Evolutionary conservation across 1,284 basidiomycete genomes (phyloP), one percentile per base, ranked within the genome.

Genomic region (Pyrrhoderma noxium): DNA sequence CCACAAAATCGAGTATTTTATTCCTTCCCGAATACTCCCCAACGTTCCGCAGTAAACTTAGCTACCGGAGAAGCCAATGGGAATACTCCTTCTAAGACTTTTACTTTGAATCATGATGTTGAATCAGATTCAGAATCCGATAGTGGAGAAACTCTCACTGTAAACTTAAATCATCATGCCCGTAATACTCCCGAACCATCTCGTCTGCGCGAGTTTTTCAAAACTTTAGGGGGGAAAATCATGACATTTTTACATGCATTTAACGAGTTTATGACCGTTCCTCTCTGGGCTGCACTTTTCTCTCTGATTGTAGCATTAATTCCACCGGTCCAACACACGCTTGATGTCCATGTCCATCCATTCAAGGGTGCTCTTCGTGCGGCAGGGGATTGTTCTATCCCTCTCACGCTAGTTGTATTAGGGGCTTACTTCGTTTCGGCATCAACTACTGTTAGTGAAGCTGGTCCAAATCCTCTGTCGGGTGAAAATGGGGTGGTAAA

Each of bases 381-480:
- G 22, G 84, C 87, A 0, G 90, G 91, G 1, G 79, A 77, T 59
- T 93, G 90, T 61, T 89, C 88, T 0, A 85, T 97, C 57, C 93
- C 93, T 0, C 65, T 96, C 21, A 96, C 93, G 2, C 73, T 97
- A 36, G 77, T 97, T 54, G 92, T 96, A 7, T 82, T 97, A 40
- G 93, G 93, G 14, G 92, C 89, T 5, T 96, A 94, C 73, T 96
- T 96, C 67, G n/a, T 40, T 5, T 18, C 38, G 5, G 85, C 88
- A 63, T 68, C 57, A 4, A 62, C 67, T n/a, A 46, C 57, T 3
- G 59, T 57, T 18, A 14, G 14, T 16, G 44, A 22, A 44, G 9
- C 27, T 31, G 48, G 18, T 5, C 85, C 88, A 63, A 68, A 56
- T 4, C 62, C 67, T n/a, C 47, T 57, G 3, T 59, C 57, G 21